phyloP scores from a whole-genome alignment of 257 asterid genomes.

The Solanum megistacrolobum region DNA sequence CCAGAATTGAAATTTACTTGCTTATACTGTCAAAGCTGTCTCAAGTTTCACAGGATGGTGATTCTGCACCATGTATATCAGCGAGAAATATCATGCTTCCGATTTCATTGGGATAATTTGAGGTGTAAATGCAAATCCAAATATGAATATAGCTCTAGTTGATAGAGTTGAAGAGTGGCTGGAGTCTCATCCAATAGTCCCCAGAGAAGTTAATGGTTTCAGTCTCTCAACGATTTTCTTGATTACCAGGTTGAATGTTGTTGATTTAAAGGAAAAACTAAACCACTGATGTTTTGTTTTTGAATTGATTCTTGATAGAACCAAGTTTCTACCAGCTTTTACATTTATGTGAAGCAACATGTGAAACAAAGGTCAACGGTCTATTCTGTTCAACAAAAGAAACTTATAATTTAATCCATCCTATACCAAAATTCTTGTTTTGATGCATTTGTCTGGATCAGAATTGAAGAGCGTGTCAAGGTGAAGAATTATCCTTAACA shows the following conservation, averaged over 20 bases:
- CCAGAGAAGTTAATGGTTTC: not conserved
- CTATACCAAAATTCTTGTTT: not conserved
- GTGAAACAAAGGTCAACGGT: not conserved
- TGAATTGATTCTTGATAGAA: not conserved
- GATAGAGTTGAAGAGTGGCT: not conserved
- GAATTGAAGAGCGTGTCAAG: not conserved
- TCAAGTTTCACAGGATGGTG: not conserved
- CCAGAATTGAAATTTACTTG: not conserved
- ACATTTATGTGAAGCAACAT: not conserved
- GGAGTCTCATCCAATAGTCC: not conserved
- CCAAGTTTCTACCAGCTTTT: not conserved
- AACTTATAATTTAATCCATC: not conserved
- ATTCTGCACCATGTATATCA: not conserved
- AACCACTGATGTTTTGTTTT: not conserved
- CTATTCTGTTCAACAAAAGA: not conserved
- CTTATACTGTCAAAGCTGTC: not conserved
- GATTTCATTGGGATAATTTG: not conserved
- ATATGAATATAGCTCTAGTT: not conserved
- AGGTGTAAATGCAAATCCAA: not conserved
- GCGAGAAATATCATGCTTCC: not conserved
- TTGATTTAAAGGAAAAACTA: not conserved
- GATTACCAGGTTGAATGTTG: not conserved
- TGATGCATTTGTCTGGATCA: not conserved
- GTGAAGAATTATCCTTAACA: not conserved
- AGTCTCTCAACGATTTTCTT: not conserved